Evolutionary conservation across 1,284 basidiomycete species (phyloP).

Genomic region (Leccinum pachyderme): DNA sequence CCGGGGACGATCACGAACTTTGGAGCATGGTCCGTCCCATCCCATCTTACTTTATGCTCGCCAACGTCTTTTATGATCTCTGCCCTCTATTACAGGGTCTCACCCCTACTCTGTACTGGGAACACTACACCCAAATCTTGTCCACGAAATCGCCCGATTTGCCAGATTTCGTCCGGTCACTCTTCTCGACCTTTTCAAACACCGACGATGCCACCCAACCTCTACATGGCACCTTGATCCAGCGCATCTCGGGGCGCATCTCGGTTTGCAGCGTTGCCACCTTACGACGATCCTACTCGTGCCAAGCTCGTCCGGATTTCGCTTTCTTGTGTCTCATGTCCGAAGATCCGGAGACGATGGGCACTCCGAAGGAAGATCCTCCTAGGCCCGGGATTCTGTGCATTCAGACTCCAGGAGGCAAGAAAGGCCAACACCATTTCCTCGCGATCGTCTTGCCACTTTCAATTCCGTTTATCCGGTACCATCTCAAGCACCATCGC

Average conservation of each 20-base stretch:
- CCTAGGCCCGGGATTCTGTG: conserved; percentile 19
- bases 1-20: conserved; percentile 86
- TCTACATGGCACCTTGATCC: conserved; percentile 28
- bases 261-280: conserved; percentile 36
- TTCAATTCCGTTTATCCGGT: conserved; percentile 46
- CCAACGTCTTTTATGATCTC: not conserved
- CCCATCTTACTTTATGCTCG: not conserved
- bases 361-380: not conserved
- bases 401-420: conserved; percentile 42
- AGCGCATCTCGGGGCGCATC: conserved; percentile 39
- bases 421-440: conserved; percentile 53
- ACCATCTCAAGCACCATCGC: conserved; percentile 37
- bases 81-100: conserved; percentile 49
- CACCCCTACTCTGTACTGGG: conserved; percentile 75
- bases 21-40: conserved; percentile 67
- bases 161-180: conserved; percentile 42
- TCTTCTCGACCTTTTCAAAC: conserved; percentile 36
- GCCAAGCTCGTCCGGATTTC: conserved; percentile 3
- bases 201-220: not conserved
- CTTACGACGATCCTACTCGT: conserved; percentile 17
- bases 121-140: conserved; percentile 51
- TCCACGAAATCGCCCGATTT: conserved; percentile 45
- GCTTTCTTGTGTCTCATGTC: conserved; percentile 22
- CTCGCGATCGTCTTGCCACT: conserved; percentile 49
- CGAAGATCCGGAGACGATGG: not conserved